These are phyloP conservation scores for Fusarium subtropicale DNA, from an alignment of 2,329 filamentous ascomycete genomes.

Conservation along the genomic window DNA sequence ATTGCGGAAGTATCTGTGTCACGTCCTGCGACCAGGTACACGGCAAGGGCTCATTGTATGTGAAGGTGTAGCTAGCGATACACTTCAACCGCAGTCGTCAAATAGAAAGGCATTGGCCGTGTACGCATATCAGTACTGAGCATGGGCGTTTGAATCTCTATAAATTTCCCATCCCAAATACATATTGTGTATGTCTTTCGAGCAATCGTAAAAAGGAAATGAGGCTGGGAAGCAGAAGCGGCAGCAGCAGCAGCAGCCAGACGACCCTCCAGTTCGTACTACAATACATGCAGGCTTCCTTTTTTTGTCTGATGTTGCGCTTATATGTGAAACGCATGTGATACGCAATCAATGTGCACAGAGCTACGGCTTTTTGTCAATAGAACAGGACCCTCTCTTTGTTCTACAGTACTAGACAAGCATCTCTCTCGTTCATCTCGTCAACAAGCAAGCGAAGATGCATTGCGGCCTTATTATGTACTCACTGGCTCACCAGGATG, in stretches of 20 bases:
- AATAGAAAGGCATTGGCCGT: neutral
- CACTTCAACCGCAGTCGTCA: neutral
- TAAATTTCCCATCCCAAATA: neutral
- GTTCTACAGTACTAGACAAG: neutral
- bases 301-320: conserved; percentile 7
- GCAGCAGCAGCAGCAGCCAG: neutral
- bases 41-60: neutral
- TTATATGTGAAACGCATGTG: conserved; percentile 20
- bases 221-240: neutral
- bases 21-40: neutral
- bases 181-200: neutral
- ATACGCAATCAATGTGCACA: conserved; percentile 19
- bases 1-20: conserved; percentile 17
- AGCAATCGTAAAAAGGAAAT: neutral
- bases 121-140: neutral
- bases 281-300: conserved; percentile 17
- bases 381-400: neutral
- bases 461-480: conserved; percentile 34
- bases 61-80: neutral
- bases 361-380: neutral
- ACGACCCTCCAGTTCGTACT: neutral
- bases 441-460: conserved; percentile 9
- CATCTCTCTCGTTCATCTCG: conserved; percentile 1
- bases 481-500: conserved; percentile 3
- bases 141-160: neutral